Percentiles rank a stretch among this genome's conserved stretches.
These are phyloP conservation scores for Stephania japonica DNA, from an alignment of 164 flowering plant genomes.

Conservation along the genomic window DNA sequence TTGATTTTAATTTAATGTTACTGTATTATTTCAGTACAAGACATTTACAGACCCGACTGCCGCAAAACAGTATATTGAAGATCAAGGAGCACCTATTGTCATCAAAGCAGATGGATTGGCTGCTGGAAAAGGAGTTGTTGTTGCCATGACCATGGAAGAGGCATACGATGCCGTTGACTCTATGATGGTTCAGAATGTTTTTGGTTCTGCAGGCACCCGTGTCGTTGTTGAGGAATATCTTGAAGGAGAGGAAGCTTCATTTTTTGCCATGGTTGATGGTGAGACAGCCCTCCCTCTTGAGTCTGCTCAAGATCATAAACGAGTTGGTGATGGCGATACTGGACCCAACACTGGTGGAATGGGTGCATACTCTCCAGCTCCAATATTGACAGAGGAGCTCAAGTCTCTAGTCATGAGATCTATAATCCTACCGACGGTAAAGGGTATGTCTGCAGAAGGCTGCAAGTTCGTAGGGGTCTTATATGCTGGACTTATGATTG, in stretches of 20 bases:
- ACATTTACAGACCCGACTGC: constrained; percentile 67
- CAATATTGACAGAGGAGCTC: constrained; percentile 71
- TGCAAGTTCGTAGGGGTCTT: constrained; percentile 92
- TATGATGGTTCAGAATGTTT: constrained; percentile 68
- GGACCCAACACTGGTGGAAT: constrained; percentile 99
- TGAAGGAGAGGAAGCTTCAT: constrained; percentile 97
- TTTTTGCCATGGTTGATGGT: constrained; percentile 97
- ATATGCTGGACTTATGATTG: constrained; percentile 97
- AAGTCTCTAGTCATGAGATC: constrained; percentile 70
- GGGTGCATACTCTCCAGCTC: constrained; percentile 99
- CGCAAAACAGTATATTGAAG: constrained; percentile 75
- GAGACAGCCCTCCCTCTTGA: constrained; percentile 84
- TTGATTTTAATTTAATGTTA: constrained; percentile 8
- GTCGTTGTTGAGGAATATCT: constrained; percentile 85
- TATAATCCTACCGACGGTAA: constrained; percentile 82
- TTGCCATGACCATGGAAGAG: constrained; percentile 83
- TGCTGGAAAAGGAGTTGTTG: constrained; percentile 95
- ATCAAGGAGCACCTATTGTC: constrained; percentile 90
- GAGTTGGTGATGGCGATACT: constrained; percentile 95
- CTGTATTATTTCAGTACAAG: constrained; percentile 61
- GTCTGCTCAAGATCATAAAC: constrained; percentile 97
- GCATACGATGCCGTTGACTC: constrained; percentile 88
- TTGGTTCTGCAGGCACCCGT: constrained; percentile 79
- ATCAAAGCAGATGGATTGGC: constrained; percentile 94
- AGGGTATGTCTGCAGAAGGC: constrained; percentile 90